Conservation (phyloP, 2,329 filamentous ascomycete genomes). For the Ceratocystiopsis minuta region DNA sequence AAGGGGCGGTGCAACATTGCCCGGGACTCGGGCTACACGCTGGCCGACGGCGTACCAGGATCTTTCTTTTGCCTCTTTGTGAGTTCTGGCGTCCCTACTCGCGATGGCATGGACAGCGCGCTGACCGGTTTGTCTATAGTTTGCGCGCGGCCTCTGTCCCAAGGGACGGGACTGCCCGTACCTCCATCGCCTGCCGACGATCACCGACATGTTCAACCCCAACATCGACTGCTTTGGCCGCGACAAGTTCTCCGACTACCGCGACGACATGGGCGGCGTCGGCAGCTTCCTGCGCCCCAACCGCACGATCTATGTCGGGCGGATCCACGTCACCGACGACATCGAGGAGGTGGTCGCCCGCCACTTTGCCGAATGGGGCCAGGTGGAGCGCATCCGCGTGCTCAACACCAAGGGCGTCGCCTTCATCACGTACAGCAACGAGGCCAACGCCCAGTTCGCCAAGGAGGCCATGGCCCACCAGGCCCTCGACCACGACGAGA, state of each 20-base stretch:
- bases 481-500: constrained; percentile 74
- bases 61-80: constrained; percentile 84
- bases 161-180: constrained; percentile 90
- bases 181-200: constrained; percentile 68
- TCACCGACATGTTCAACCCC: constrained; percentile 80
- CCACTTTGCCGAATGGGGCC: constrained; percentile 94
- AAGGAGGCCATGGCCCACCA: constrained; percentile 96
- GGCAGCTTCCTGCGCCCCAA: constrained; percentile 90
- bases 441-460: constrained; percentile 77
- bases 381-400: constrained; percentile 73
- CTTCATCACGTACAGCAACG: constrained; percentile 87
- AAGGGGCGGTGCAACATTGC: constrained; percentile 75
- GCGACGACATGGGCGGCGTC: constrained; percentile 95
- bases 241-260: constrained; percentile 82
- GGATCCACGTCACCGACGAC: constrained; percentile 90
- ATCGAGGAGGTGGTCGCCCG: constrained; percentile 91
- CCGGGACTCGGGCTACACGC: constrained; percentile 61
- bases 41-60: constrained; percentile 57
- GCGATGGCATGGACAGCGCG: not conserved
- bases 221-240: constrained; percentile 92
- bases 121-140: constrained; percentile 14
- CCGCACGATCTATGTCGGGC: constrained; percentile 77
- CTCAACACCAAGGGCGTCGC: constrained; percentile 78
- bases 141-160: constrained; percentile 51
- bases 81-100: constrained; percentile 40